phyloP scores from a whole-genome alignment of 192 early-diverging fungal genomes.

The Gryganskiella cystojenkinii region DNA sequence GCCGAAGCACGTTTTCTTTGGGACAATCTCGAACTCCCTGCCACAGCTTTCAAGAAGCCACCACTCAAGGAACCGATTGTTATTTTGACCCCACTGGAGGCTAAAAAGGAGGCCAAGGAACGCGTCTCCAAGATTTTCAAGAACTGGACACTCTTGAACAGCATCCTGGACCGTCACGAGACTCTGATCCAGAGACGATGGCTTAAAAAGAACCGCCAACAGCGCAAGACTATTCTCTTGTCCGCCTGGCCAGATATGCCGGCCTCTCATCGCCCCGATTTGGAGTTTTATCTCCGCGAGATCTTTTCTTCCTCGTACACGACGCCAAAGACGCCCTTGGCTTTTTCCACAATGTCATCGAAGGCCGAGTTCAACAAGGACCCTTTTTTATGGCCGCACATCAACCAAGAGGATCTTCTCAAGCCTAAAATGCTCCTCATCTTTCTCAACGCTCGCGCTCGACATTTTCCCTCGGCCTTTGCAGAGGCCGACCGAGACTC shows the following conservation, averaged over 20 bases:
- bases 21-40: no score
- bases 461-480: conserved; percentile 43
- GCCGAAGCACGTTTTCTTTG: no score
- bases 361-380: background rate
- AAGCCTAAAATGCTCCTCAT: conserved; percentile 38
- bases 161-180: conserved; percentile 25
- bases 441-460: conserved; percentile 38
- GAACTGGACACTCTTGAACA: conserved; percentile 37
- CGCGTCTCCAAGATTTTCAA: conserved; percentile 20
- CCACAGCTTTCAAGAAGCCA: no score
- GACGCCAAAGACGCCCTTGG: no score
- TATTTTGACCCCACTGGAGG: no score
- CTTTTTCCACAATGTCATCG: no score
- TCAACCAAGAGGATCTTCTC: conserved; percentile 45
- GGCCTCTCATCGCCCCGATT: conserved; percentile 31
- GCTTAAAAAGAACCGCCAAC: conserved; percentile 38
- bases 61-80: no score
- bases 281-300: conserved; percentile 28
- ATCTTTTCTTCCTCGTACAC: no score
- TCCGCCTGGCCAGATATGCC: conserved; percentile 37
- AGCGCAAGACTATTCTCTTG: conserved; percentile 31
- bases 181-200: conserved; percentile 30
- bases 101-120: no score
- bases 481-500: conserved; percentile 25
- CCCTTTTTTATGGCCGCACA: conserved; percentile 34